Base-by-base conservation (phyloP, 495 filamentous ascomycete genomes). In the Rostrohypoxylon terebratum region DNA sequence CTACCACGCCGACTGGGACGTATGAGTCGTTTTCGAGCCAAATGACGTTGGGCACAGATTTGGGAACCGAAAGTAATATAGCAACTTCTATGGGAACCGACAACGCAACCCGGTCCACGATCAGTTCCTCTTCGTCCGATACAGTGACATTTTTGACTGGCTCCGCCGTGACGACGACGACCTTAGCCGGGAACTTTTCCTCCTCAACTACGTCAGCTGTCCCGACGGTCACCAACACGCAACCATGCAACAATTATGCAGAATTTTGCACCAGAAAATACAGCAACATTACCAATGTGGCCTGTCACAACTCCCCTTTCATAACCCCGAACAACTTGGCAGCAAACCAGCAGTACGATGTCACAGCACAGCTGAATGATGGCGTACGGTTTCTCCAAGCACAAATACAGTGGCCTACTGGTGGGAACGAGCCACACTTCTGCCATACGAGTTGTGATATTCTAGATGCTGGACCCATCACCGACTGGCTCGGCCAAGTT, bases 341-440 rank as follows among this genome's bases (percentile, higher is more conserved):
- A 1, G 86, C 91, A 61, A 98, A 97, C 77, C 95, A 98, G 78
- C 81, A 83, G 4, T 81, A 91, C 38, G 78, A 81, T 53, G 93
- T 97, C 48, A 83, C 84, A 4, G 78, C 86, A 53, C 95, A 98
- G 81, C 82, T 98, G 33, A 87, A 97, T 75, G 93, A 96, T 71
- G 95, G 95, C 14, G 84, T 97, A 69, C 91, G 95, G 57, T 95
- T 97, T 87, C 87, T 98, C 14, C 93, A 97, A 84, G 94, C 89
- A 25, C 93, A 98, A 81, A 90, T 86, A 42, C 84, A 84, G 59
- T 86, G 78, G 76, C 80, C 82, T 0, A 48, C 65, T 25, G 82
- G 81, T 68, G 78, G 73, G 9, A 79, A 79, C 4, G 77, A 77
- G 28, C 83, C 89, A 5, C 94, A 97, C 78, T 86, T 87, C 54